A percentile compares a stretch with the other conserved stretches of the same genome.
Conservation (phyloP, 495 filamentous ascomycete genomes). For the Penicillium dipodomyicola region DNA sequence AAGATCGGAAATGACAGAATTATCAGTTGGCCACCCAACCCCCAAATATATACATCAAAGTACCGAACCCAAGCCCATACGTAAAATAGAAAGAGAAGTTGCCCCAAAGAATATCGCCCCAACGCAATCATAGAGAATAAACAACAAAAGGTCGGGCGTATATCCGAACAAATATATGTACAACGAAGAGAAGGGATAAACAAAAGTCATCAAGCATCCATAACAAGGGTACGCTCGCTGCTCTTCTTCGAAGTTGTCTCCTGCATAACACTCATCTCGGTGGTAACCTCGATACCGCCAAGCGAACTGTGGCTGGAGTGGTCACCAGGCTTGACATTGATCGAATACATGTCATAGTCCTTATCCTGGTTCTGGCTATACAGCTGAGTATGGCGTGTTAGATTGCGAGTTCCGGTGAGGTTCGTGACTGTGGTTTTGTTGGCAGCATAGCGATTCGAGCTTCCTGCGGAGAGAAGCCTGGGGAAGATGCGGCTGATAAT, state of each 20-base stretch:
- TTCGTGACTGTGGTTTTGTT: constrained; percentile 21
- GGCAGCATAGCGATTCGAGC: constrained; percentile 27
- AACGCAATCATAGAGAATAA: constrained; percentile 14
- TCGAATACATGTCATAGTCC: constrained; percentile 35
- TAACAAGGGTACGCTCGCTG: constrained; percentile 28
- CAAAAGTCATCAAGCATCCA: constrained; percentile 22
- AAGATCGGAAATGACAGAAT: constrained; percentile 3
- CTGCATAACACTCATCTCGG: constrained; percentile 34
- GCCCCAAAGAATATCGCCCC: constrained; percentile 9
- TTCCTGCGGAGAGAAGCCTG: constrained; percentile 51
- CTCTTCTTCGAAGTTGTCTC: constrained; percentile 23
- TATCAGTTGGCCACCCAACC: constrained; percentile 11
- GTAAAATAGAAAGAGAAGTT: not conserved
- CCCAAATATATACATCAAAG: not conserved
- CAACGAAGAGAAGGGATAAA: constrained; percentile 4
- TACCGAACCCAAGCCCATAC: not conserved
- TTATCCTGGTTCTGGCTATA: constrained; percentile 28
- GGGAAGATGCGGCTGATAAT: constrained; percentile 73
- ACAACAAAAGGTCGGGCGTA: not conserved
- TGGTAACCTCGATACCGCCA: constrained; percentile 38
- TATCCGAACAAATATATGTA: not conserved
- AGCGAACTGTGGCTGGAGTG: constrained; percentile 13
- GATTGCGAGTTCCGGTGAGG: constrained; percentile 20
- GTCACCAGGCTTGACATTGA: constrained; percentile 31
- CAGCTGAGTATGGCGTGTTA: constrained; percentile 17